phyloP scores from a whole-genome alignment of 768 basidiomycete genomes.

The Lactifluus volemus region DNA sequence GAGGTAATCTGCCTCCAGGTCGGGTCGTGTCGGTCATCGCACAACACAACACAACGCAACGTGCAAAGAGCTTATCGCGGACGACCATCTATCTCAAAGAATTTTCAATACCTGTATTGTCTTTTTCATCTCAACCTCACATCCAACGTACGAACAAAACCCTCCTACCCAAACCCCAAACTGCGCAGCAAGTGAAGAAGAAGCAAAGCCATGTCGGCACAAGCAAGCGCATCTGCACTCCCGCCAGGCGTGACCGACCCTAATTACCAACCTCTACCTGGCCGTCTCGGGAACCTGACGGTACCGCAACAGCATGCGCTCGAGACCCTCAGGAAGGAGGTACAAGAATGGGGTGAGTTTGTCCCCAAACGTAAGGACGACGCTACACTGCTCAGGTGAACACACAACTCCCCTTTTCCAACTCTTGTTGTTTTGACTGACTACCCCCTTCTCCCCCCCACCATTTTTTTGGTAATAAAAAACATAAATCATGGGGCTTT shows the following conservation, averaged over 20 bases:
- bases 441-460: no score
- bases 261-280: conserved; percentile 58
- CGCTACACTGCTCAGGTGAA: no score
- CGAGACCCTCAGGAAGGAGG: conserved; percentile 56
- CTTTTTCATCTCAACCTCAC: neutral
- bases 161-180: no score
- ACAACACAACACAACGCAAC: neutral
- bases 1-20: neutral
- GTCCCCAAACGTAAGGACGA: conserved; percentile 63
- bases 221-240: conserved; percentile 46
- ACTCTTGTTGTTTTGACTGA: no score
- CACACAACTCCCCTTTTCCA: no score
- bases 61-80: neutral
- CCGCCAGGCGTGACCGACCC: conserved; percentile 55
- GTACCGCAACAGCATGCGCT: conserved; percentile 53
- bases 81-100: neutral
- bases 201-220: neutral
- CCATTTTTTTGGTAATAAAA: no score
- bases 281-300: conserved; percentile 73
- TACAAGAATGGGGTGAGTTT: conserved; percentile 51
- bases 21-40: neutral
- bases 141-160: neutral
- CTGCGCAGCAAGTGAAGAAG: no score
- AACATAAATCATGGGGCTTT: no score
- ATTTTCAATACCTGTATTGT: neutral